Evolutionary conservation across 2,329 filamentous ascomycete species (phyloP), one percentile per base, ranked within the genome.

Genomic region (Fusarium tanahbumbuense): DNA sequence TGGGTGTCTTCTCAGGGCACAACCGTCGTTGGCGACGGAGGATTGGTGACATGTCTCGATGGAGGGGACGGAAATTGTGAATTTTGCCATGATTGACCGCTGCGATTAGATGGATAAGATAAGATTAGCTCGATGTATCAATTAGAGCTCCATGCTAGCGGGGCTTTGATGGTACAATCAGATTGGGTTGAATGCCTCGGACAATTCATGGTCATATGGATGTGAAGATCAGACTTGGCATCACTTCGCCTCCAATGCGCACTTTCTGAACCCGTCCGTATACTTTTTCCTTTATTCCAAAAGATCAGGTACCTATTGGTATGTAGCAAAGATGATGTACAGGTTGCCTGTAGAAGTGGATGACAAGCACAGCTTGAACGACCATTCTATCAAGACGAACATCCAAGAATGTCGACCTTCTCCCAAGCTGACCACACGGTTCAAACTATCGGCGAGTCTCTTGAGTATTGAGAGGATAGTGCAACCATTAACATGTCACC

Each of bases 81-180:
- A 27, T 74, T 73, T 58, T 74, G 72, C 72, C 72, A 28, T 11
- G 1, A 11, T 27, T 55, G 22, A 73, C 72, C 72, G 72, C 71
- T 60, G 18, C 46, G 64, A 68, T 68, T 52, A 68, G 67, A 65
- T 65, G 41, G 60, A 65, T 65, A 60, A 65, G 62, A 65, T 65
- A 65, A 60, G 47, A 28, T 40, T 16, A 20, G 20, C 8, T 34
- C 23, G 18, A 11, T 27, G 6, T 11, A 5, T 37, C 18, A n/a
- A 37, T 37, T 28, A 30, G 28, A 30, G 6, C 12, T 30, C 28
- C 28, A 37, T 18, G 13, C 11, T 16, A 20, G 23, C 13, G 30
- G 44, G 44, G n/a, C 13, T 28, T 27, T 18, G 10, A 22, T 22
- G 5, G 34, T 12, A n/a, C 5, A 37, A 4, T 37, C 34, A 37